Conservation (phyloP, 1,284 basidiomycete genomes). For the Naganishia cerealis region DNA sequence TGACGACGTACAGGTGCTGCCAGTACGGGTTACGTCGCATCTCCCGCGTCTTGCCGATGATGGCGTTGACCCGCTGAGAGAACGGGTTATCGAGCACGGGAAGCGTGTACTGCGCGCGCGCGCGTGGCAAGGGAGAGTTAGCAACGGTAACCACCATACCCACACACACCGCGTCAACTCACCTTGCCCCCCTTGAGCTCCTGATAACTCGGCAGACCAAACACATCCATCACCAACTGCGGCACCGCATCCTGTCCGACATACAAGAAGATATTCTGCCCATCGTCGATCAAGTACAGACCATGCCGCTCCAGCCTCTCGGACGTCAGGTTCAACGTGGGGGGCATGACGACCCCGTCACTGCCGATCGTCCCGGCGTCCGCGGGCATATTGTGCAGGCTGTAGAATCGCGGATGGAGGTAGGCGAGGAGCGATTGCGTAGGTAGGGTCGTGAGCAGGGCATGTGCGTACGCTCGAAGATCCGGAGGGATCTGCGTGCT, state of each 20-base stretch:
- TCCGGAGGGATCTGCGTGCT: conserved; percentile 95
- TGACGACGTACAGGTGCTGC: conserved; percentile 94
- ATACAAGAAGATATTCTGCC: conserved; percentile 97
- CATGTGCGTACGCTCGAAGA: conserved; percentile 90
- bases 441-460: conserved; percentile 85
- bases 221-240: conserved; percentile 89
- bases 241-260: conserved; percentile 95
- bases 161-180: conserved; percentile 39
- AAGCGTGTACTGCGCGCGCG: conserved; percentile 70
- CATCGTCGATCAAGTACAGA: conserved; percentile 94
- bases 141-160: neutral
- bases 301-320: conserved; percentile 94
- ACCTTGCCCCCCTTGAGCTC: conserved; percentile 90
- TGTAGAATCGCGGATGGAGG: conserved; percentile 92
- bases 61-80: conserved; percentile 86
- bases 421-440: conserved; percentile 89
- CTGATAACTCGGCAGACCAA: conserved; percentile 83
- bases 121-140: neutral
- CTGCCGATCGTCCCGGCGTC: conserved; percentile 59
- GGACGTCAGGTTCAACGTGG: conserved; percentile 82
- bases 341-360: conserved; percentile 46
- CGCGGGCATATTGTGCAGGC: conserved; percentile 91
- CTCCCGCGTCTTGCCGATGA: conserved; percentile 89
- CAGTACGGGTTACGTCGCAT: conserved; percentile 77
- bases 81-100: conserved; percentile 87